Evolutionary conservation across 2,329 filamentous ascomycete species (phyloP), one percentile per base, ranked within the genome.

Genomic region (Teratosphaeria epicoccoides): DNA sequence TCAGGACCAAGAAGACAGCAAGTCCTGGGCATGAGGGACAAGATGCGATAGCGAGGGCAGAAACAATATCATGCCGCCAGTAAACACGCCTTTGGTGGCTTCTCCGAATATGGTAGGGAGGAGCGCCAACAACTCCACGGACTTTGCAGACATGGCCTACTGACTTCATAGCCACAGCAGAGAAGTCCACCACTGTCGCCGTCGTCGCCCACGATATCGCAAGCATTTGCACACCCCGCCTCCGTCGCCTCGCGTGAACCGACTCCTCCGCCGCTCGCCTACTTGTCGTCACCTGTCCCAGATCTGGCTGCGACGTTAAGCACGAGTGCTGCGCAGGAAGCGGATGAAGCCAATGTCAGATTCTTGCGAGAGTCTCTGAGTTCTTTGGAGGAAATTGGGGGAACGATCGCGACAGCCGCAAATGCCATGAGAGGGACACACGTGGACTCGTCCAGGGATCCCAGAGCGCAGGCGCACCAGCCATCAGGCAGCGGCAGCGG

Each of bases 291-390:
- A 58, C 72, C 76, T 46, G 71, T 75, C 40, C 69, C 75, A 51
- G 73, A 77, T 59, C 70, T 78, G 52, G 73, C 76, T 48, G 66
- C 73, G 37, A 77, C 75, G 40, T 68, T 77, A 43, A 72, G 71
- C 55, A 73, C 69, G 22, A 26, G 49, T 17, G 67, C 68, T 52
- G 67, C 68, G 43, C 71, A 57, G 6, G 56, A 59, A 24, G 56
- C 55, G 5, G 66, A 71, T 47, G 66, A 74, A 61, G 75, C 74
- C 55, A 78, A 77, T 64, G 66, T 76, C 57, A 73, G 65, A 62
- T 77, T 78, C 56, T 68, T 80, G 50, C 73, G 76, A 50, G 70
- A 65, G 28, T 64, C 66, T 17, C 55, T 68, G 47, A 68, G 71
- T 47, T 64, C 67, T 7, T 51, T 64, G 24, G 59, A 61, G 26